phyloP scores from a whole-genome alignment of 108 stramenopile species.

The Pseudonitzschia multiseries region DNA sequence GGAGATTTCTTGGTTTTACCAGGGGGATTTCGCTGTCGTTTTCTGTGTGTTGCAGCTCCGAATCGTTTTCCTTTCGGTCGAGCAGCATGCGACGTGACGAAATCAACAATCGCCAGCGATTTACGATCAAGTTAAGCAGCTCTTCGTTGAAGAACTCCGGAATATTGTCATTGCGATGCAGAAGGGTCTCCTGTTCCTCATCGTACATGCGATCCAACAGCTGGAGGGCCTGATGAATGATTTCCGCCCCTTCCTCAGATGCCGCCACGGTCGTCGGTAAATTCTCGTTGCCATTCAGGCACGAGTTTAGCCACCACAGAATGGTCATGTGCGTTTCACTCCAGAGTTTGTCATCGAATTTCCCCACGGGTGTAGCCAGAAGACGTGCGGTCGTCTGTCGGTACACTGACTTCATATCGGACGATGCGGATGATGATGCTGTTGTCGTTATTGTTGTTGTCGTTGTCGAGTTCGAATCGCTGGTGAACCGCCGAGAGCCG shows the following conservation, averaged over 20 bases:
- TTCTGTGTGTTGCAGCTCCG: no score
- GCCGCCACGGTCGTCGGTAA: background rate
- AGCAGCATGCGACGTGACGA: constrained; percentile 4
- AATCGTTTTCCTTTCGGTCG: background rate
- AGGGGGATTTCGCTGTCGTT: background rate
- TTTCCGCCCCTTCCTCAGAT: background rate
- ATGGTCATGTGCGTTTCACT: constrained; percentile 27
- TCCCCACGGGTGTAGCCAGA: constrained; percentile 15
- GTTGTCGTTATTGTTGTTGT: background rate
- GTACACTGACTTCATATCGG: constrained; percentile 4
- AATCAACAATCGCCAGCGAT: constrained; percentile 33
- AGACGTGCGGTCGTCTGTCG: constrained; percentile 28
- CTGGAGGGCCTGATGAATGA: constrained; percentile 20
- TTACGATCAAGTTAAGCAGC: constrained; percentile 32
- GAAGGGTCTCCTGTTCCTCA: constrained; percentile 24
- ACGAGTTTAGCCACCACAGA: constrained; percentile 22
- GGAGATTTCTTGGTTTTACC: constrained; percentile 16
- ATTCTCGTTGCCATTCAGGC: background rate
- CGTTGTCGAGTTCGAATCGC: background rate
- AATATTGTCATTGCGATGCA: background rate
- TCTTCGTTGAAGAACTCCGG: constrained; percentile 30
- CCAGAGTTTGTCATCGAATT: constrained; percentile 21
- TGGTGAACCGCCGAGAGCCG: no score
- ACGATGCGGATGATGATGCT: background rate
- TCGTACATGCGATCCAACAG: constrained; percentile 28